A percentile compares a stretch with the other conserved stretches of the same genome.
These are phyloP conservation scores for Quercus bicolor DNA, from an alignment of 306 rosid genomes.

Conservation along the genomic window DNA sequence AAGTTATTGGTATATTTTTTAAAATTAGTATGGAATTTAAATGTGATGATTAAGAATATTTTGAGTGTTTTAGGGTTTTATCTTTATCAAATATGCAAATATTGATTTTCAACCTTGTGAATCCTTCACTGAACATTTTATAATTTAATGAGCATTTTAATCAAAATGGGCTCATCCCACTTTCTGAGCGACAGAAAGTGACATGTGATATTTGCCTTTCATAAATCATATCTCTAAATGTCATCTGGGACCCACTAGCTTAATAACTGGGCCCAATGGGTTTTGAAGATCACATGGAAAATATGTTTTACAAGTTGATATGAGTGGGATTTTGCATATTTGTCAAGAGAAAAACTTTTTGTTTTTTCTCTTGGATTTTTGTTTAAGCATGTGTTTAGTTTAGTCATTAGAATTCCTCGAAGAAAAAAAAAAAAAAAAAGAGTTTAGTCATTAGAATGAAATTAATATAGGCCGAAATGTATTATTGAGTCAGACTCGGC, in stretches of 20 bases:
- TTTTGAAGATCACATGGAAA: conserved; percentile 18
- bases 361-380: background rate
- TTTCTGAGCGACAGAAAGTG: conserved; percentile 23
- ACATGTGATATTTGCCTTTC: conserved; percentile 20
- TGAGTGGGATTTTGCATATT: conserved; percentile 28
- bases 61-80: conserved; percentile 1
- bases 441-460: background rate
- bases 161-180: conserved; percentile 55
- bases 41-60: conserved; percentile 32
- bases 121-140: conserved; percentile 43
- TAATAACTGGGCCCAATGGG: conserved; percentile 27
- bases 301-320: conserved; percentile 5
- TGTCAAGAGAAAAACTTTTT: background rate
- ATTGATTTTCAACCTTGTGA: conserved; percentile 37
- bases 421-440: no score
- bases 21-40: background rate
- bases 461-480: background rate
- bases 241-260: conserved; percentile 9
- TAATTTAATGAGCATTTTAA: conserved; percentile 40
- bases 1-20: background rate
- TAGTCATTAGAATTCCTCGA: background rate
- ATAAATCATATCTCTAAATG: conserved; percentile 11
- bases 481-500: background rate
- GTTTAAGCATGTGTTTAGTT: background rate
- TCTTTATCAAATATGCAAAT: conserved; percentile 2